A percentile compares a stretch with the other conserved stretches of the same genome.
These are phyloP conservation scores for Groenewaldozyma sp. DNA, from an alignment of 1,139 yeast genomes.

Conservation along the genomic window DNA sequence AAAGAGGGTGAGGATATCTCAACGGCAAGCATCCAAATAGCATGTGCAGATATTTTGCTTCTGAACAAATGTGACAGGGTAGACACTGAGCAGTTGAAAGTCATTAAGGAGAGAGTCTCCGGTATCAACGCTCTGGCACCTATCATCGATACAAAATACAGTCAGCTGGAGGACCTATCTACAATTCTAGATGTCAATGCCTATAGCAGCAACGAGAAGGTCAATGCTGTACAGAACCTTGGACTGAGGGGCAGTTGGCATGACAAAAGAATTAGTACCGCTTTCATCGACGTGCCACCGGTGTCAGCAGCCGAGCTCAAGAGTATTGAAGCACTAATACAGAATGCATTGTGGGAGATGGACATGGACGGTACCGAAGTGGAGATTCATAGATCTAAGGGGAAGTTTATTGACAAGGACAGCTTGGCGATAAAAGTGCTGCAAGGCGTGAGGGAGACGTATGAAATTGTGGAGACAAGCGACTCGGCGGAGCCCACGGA, in stretches of 20 bases:
- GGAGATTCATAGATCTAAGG: conserved; percentile 81
- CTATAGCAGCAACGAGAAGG: conserved; percentile 30
- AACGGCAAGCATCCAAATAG: conserved; percentile 84
- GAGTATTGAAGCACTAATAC: conserved; percentile 52
- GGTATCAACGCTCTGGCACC: conserved; percentile 65
- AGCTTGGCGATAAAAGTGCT: conserved; percentile 42
- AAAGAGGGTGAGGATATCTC: conserved; percentile 32
- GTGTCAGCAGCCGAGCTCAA: conserved; percentile 31
- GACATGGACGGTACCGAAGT: conserved; percentile 29
- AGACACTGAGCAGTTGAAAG: conserved; percentile 21
- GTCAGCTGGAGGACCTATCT: conserved; percentile 50
- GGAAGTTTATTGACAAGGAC: conserved; percentile 34
- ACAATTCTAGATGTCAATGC: conserved; percentile 73
- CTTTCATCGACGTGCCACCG: conserved; percentile 46
- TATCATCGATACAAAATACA: conserved; percentile 56
- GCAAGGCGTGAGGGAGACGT: conserved; percentile 93
- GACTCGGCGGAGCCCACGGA: conserved; percentile 24
- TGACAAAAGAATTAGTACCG: conserved; percentile 48
- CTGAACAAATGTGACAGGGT: conserved; percentile 66
- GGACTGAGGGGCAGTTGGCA: conserved; percentile 15
- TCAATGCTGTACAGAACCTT: conserved; percentile 2
- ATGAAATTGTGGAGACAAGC: conserved; percentile 60
- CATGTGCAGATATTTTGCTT: conserved; percentile 74
- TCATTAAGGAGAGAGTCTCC: conserved; percentile 34
- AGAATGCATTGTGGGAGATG: conserved; percentile 60